Evolutionary conservation across 2,329 filamentous ascomycete species (phyloP).

Genomic region (Beauveria bassiana): DNA sequence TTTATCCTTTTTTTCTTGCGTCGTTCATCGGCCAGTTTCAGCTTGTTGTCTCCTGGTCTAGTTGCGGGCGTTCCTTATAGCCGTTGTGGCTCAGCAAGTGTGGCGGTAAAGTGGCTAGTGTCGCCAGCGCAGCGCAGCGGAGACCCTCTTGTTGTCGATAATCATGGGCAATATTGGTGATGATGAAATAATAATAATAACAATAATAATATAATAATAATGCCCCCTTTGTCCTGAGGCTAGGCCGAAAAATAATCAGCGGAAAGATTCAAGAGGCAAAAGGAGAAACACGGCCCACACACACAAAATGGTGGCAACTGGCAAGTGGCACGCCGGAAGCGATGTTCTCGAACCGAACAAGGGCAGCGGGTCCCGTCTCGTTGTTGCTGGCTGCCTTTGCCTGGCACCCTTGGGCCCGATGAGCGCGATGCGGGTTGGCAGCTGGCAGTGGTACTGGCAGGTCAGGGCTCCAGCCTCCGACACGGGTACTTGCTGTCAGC

Average conservation of each 20-base stretch:
- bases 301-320: background rate
- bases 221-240: too few species aligned
- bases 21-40: background rate
- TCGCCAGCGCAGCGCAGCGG: background rate
- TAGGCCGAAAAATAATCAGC: background rate
- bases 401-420: background rate
- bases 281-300: background rate
- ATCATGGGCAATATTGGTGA: too few species aligned
- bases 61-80: background rate
- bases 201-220: background rate
- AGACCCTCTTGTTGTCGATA: background rate
- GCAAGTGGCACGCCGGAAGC: constrained; percentile 5
- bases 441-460: background rate
- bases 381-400: background rate
- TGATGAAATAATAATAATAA: background rate
- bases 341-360: constrained; percentile 11
- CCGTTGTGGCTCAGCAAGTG: background rate
- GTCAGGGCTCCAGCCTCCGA: too few species aligned
- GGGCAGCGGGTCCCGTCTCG: constrained; percentile 2
- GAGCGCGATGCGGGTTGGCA: constrained; percentile 1
- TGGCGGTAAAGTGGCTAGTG: constrained; percentile 1
- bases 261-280: background rate
- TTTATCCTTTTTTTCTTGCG: background rate
- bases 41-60: background rate
- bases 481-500: too few species aligned